A percentile compares a stretch with the other conserved stretches of the same genome.
These are phyloP conservation scores for Neonectria magnoliae DNA, from an alignment of 2,329 filamentous ascomycete genomes.

Conservation along the genomic window DNA sequence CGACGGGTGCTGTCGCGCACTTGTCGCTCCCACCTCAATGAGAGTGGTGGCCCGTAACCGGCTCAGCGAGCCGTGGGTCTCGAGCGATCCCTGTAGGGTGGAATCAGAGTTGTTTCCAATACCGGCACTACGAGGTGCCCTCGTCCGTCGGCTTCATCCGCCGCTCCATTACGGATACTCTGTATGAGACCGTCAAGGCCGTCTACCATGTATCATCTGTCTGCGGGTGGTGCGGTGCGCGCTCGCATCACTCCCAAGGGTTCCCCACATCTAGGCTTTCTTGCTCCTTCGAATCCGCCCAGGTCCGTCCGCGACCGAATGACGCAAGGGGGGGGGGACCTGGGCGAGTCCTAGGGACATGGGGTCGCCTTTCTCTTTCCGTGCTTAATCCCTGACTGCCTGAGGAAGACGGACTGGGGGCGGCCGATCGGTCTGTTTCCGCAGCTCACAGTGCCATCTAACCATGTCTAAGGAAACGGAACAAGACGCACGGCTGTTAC, in stretches of 20 bases:
- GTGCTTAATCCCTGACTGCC: constrained; percentile 15
- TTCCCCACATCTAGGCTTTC: constrained; percentile 44
- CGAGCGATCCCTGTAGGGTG: constrained; percentile 33
- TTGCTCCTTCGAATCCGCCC: constrained; percentile 35
- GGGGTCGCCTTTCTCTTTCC: constrained; percentile 22
- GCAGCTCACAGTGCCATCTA: constrained; percentile 20
- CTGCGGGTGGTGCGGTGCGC: constrained; percentile 2
- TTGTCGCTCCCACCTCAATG: constrained; percentile 28
- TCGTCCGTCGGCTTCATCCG: constrained; percentile 4
- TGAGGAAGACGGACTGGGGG: constrained; percentile 22
- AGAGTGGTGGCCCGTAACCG: constrained; percentile 26
- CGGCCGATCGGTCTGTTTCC: constrained; percentile 38
- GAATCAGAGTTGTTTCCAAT: constrained; percentile 8
- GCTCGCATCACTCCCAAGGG: constrained; percentile 21
- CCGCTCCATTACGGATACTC: background rate
- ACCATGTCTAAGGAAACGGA: constrained; percentile 4
- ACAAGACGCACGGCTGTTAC: background rate
- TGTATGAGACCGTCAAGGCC: background rate
- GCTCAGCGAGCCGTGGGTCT: constrained; percentile 21
- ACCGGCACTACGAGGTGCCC: constrained; percentile 1
- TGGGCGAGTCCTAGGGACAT: constrained; percentile 21
- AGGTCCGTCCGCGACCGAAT: constrained; percentile 27
- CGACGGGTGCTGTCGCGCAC: constrained; percentile 29
- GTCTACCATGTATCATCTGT: background rate
- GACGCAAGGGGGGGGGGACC: constrained; percentile 38